Evolutionary conservation across 2,329 filamentous ascomycete genomes (phyloP).

Genomic region (Shiraia bambusicola): DNA sequence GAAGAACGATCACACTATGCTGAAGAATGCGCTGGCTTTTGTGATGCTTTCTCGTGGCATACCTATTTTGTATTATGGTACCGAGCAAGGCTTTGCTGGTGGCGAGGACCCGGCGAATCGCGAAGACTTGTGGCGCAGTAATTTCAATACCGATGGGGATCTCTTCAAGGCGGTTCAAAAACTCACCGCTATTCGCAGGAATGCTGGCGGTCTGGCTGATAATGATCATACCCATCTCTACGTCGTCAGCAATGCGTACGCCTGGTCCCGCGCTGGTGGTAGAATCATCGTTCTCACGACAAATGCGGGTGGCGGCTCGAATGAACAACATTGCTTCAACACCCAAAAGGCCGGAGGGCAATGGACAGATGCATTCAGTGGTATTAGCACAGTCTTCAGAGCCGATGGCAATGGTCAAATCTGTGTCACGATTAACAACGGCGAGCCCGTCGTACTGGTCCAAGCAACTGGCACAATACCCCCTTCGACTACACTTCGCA

Average conservation of each 20-base stretch:
- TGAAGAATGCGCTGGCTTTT: slow-evolving; percentile 45
- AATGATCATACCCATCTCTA: slow-evolving; percentile 52
- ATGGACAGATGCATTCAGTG: slow-evolving; percentile 47
- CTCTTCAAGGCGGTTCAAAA: slow-evolving; percentile 34
- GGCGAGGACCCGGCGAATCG: slow-evolving; percentile 44
- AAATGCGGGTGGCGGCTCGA: slow-evolving; percentile 46
- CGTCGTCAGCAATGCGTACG: slow-evolving; percentile 47
- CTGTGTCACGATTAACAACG: slow-evolving; percentile 47
- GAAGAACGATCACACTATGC: slow-evolving; percentile 39
- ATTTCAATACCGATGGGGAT: slow-evolving; percentile 34
- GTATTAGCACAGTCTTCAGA: slow-evolving; percentile 39
- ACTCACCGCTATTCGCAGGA: slow-evolving; percentile 30
- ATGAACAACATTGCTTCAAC: slow-evolving; percentile 48
- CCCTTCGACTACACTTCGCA: slow-evolving; percentile 15
- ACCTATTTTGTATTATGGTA: slow-evolving; percentile 45
- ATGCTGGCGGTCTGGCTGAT: slow-evolving; percentile 46
- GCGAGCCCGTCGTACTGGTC: slow-evolving; percentile 48
- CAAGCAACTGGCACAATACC: slow-evolving; percentile 16
- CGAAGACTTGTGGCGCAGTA: slow-evolving; percentile 45
- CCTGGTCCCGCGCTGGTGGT: slow-evolving; percentile 49
- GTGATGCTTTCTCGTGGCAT: slow-evolving; percentile 43
- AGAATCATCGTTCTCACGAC: slow-evolving; percentile 51
- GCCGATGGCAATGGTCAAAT: slow-evolving; percentile 47
- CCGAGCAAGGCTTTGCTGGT: slow-evolving; percentile 42
- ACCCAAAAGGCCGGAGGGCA: slow-evolving; percentile 41